Evolutionary conservation across 345 rosid genomes (phyloP), one percentile per base, ranked within the genome.

Genomic region (Rhodamnia rubescens): DNA sequence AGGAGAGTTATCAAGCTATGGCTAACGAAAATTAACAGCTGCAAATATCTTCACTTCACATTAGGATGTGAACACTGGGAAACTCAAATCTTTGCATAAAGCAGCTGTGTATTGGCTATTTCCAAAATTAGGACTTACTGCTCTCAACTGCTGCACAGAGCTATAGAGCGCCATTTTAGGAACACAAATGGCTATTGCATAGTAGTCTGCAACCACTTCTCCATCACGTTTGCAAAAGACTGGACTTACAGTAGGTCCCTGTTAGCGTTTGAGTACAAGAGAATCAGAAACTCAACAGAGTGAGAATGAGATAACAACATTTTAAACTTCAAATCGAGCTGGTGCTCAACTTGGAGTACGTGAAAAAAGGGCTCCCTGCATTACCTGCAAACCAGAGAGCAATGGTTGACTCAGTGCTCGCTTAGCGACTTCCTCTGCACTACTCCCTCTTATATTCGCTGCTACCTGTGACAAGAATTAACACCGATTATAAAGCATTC

Each of bases 211-310:
- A 0, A 85, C 84, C 81, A 91, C 95, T 84, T 90, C 88, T 80
- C 96, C 98, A 85, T 92, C 89, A 51, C 64, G 87, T 84, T 92
- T 93, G 89, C 92, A 84, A 90, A 92, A 96, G 84, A 97, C 99
- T 85, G 98, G 98, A 91, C 95, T 93, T 83, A 97, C 69, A 5
- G 98, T 97, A 81, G 99, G 99, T 44, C 99, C 98, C 99, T 95
- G 89, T 87, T 88, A 64, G 75, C 9, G 40, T 7, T 7, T 14
- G 74, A 27, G 40, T 8, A 15, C 22, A 16, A 32, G 75, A 64
- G 6, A 29, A 64, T 64, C 22, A 64, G 11, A 29, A 64, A 64
- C 2, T 0, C 42, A 7, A 8, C 18, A 27, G 2, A 29, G 22
- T 29, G 75, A 64, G 3, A 64, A 29, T 7, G 36, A 64, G 5